Base-by-base conservation (phyloP, 2,329 filamentous ascomycete species). In the Xylaria polymorpha region DNA sequence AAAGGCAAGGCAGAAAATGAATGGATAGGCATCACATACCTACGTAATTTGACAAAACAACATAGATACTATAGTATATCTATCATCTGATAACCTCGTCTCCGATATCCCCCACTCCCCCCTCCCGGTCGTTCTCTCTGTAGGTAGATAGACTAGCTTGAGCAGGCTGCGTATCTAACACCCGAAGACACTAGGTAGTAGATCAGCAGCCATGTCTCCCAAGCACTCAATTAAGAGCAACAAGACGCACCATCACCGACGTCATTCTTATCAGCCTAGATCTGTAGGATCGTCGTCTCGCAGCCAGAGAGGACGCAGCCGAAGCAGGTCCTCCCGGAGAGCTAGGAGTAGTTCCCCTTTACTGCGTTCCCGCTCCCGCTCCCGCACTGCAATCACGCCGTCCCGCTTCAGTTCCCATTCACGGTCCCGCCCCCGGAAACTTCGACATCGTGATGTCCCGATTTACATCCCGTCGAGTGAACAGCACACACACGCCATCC, bases 311-410 rank as follows among this genome's bases (percentile, higher is more conserved):
- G 65, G 68, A 22, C 61, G 61, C 15, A 70, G 68, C 35, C 53
- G 62, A 41, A 70, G 68, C 58, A 58, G 65, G 44, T 44, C 61
- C 14, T 53, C 58, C 43, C 43, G 51, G 7, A 67, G 65, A 60
- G 61, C 65, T 9, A 59, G 68, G 15, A 68, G 65, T n/a, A 62
- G 58, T n/a, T 70, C 68, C 3, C 55, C 55, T 22, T 43, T 57
- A 5, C 22, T 57, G 12, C 55, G 55, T 25, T 57, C 55, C 29
- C 68, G 22, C 10, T 18, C 64, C 50, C 56, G n/a, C 18, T n/a
- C 10, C 25, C 25, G 25, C 25, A 29, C 25, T 4, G 25, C 25
- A 2, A 15, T n/a, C 58, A 29, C 48, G 8, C 29, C 56, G 4
- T 29, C 64, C n/a, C 39, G 62, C 43, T 39, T 55, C 53, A 43